Percentiles rank a stretch among this genome's conserved stretches.
Evolutionary conservation across 2,329 filamentous ascomycete species (phyloP).

Genomic region (Ophiostoma triangulosporum): DNA sequence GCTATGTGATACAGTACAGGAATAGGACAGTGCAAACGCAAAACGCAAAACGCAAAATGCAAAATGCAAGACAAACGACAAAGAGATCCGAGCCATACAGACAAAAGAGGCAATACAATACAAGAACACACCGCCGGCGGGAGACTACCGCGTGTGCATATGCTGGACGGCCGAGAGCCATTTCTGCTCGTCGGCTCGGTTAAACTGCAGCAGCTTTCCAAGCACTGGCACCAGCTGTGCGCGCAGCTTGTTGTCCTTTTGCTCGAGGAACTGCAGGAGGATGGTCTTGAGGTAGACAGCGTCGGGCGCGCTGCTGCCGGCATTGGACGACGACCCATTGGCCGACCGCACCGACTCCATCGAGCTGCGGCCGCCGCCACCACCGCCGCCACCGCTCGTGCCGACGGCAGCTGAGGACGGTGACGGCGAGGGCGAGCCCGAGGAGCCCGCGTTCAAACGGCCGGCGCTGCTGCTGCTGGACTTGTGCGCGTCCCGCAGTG

Average conservation of each 20-base stretch:
- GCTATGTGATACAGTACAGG: background rate
- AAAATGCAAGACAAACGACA: background rate
- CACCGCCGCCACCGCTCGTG: background rate
- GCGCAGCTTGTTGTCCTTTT: conserved; percentile 63
- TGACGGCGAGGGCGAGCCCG: background rate
- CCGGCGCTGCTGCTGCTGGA: conserved; percentile 29
- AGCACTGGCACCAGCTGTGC: conserved; percentile 66
- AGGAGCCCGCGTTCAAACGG: background rate
- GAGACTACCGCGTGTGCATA: conserved; percentile 17
- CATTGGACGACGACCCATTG: conserved; percentile 13
- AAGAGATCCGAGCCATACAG: background rate
- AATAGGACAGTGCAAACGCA: background rate
- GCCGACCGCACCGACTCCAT: conserved; percentile 31
- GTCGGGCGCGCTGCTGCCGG: conserved; percentile 24
- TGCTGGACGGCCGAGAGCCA: conserved; percentile 65
- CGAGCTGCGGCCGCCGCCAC: conserved; percentile 22
- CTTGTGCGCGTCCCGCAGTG: conserved; percentile 51
- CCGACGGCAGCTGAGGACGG: background rate
- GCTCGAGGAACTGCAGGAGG: conserved; percentile 66
- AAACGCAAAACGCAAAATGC: background rate
- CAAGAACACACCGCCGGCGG: background rate
- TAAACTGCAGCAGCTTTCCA: conserved; percentile 62
- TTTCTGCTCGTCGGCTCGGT: conserved; percentile 65
- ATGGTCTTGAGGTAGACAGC: conserved; percentile 67
- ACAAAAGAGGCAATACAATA: background rate